Percentiles rank a stretch among this genome's conserved stretches.
phyloP scores from a whole-genome alignment of 371 early-diverging fungal genomes.

The Haplosporangium sp. region DNA sequence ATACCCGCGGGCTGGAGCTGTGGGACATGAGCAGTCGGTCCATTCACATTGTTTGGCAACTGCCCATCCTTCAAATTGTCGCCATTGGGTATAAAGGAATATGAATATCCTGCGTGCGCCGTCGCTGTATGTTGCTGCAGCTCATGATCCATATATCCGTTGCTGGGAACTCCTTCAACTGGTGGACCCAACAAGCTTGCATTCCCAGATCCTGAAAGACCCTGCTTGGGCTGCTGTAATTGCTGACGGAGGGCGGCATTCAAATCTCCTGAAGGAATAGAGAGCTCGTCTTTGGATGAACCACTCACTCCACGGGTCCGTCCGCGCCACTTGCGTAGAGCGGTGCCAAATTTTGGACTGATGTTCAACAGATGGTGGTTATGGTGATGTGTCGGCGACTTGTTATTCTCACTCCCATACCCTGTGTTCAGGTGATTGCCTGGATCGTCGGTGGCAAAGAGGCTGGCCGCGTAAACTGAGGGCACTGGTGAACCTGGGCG shows the following conservation, averaged over 20 bases:
- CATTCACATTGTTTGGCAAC: constrained; percentile 2
- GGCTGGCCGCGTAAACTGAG: constrained; percentile 38
- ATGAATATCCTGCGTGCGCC: neutral
- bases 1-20: constrained; percentile 3
- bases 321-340: constrained; percentile 23
- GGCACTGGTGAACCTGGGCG: constrained; percentile 17
- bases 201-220: constrained; percentile 6
- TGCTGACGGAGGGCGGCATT: constrained; percentile 4
- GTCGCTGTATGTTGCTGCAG: no score
- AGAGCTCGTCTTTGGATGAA: constrained; percentile 24
- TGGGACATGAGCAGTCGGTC: constrained; percentile 4
- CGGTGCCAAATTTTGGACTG: constrained; percentile 26
- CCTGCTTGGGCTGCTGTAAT: constrained; percentile 3
- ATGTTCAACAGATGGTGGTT: constrained; percentile 10
- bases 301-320: constrained; percentile 27
- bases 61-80: constrained; percentile 8
- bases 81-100: no score
- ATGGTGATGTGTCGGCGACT: neutral
- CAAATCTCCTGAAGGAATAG: constrained; percentile 22
- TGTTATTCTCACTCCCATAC: neutral
- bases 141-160: neutral
- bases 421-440: neutral
- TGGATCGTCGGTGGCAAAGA: constrained; percentile 25
- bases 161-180: neutral
- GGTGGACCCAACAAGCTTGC: constrained; percentile 3